A percentile compares a stretch with the other conserved stretches of the same genome.
Evolutionary conservation across 345 rosid genomes (phyloP).

Genomic region (Rhodomyrtus tomentosa): DNA sequence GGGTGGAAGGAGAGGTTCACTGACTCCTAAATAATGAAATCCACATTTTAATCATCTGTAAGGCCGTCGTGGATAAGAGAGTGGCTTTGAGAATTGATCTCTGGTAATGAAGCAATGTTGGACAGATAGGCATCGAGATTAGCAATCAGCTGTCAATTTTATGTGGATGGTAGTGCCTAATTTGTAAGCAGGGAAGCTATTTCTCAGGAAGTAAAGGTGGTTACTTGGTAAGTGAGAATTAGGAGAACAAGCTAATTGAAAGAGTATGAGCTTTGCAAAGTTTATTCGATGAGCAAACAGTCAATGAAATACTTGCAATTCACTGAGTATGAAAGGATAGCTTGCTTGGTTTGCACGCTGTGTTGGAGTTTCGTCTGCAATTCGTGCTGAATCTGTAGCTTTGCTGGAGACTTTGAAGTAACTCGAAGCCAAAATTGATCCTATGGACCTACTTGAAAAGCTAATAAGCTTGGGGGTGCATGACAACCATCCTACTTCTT

Average conservation of each 20-base stretch:
- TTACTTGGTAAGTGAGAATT: neutral
- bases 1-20: neutral
- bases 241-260: neutral
- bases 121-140: neutral
- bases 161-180: too few relatives aligned
- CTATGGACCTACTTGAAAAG: neutral
- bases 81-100: neutral
- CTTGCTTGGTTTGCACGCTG: neutral
- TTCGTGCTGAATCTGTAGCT: neutral
- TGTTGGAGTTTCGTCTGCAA: neutral
- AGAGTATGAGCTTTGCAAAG: accelerated
- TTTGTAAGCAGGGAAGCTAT: neutral
- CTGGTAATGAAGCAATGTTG: neutral
- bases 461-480: neutral
- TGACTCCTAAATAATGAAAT: neutral
- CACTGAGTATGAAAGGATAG: neutral
- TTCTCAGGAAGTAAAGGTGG: neutral
- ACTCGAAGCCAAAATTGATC: neutral
- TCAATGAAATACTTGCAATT: neutral
- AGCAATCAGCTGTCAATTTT: neutral
- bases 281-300: neutral
- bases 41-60: neutral
- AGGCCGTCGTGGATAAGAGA: neutral
- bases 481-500: too few relatives aligned
- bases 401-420: neutral